These are phyloP conservation scores for Beauveria bassiana DNA, from an alignment of 2,329 filamentous ascomycete genomes.

Conservation along the genomic window DNA sequence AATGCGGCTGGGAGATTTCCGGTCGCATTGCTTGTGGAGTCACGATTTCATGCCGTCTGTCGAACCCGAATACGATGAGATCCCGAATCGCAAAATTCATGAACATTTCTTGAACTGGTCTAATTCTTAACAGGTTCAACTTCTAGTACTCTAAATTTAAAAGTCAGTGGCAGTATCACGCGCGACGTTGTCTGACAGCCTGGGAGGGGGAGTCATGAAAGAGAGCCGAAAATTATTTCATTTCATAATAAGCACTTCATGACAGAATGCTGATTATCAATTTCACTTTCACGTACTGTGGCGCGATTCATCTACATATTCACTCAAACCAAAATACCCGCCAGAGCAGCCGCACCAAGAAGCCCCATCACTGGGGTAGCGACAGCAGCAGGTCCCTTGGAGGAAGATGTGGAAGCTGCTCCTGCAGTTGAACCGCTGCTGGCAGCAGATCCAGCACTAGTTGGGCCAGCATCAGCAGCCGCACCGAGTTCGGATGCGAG, in stretches of 20 bases:
- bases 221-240: too few species aligned
- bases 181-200: too few species aligned
- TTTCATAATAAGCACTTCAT: neutral
- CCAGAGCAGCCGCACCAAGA: conserved; percentile 7
- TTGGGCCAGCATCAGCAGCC: neutral
- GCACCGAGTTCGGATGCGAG: conserved; percentile 8
- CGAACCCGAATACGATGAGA: too few species aligned
- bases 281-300: too few species aligned
- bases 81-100: too few species aligned
- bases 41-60: neutral
- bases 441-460: neutral
- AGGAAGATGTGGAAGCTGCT: neutral
- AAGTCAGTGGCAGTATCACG: too few species aligned
- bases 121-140: too few species aligned
- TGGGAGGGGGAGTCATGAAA: too few species aligned
- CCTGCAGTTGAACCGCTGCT: conserved; percentile 1
- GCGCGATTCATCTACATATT: neutral
- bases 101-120: too few species aligned
- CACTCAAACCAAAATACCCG: neutral
- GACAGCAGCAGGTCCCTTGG: conserved; percentile 6
- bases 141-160: too few species aligned
- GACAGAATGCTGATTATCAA: too few species aligned
- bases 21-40: conserved; percentile 2
- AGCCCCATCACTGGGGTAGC: conserved; percentile 6
- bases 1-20: conserved; percentile 5